Base-by-base conservation (phyloP, 2,329 filamentous ascomycete genomes). In the Ophiostoma novo-ulmi region DNA sequence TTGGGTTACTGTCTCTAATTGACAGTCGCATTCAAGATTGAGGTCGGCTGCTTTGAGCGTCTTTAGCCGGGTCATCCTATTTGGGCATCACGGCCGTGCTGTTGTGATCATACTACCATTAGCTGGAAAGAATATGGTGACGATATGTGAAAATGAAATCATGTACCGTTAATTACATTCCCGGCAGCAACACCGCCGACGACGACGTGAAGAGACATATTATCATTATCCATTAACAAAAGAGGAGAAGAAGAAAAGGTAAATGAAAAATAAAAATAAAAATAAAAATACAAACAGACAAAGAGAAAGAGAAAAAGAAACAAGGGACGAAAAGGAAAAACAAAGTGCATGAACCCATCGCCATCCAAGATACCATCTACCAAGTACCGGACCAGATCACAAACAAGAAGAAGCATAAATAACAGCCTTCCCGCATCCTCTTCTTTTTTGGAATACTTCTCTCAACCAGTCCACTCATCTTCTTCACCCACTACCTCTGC, bases 301-400 rank as follows among this genome's bases (percentile, higher is more conserved):
- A 58, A 3, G 22, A 58, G n/a, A 22, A 58, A 58, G 52, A 31
- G 22, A 14, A 58, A 58, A 17, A 48, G 20, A 48, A 17, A 17
- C n/a, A 26, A 58, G 8, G 52, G 11, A 58, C 52, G 52, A 58
- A 58, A 17, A 58, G 52, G 52, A 58, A 58, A 58, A 58, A 58
- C 52, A 58, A 58, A 58, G 52, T 58, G n/a, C 52, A 58, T 58
- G 26, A 26, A 58, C 52, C 52, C 52, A 26, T 58, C 52, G 52
- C 52, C 52, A 26, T 22, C 52, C 52, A 26, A 58, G n/a, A 58
- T 11, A 58, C n/a, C 11, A 58, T 58, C 22, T 7, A 58, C 22
- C n/a, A 13, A 58, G 52, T 5, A 58, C 52, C n/a, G 52, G 52
- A 58, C n/a, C 8, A 58, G 52, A 22, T n/a, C 44, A 31, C 22